A percentile compares a stretch with the other conserved stretches of the same genome.
These are phyloP conservation scores for Blastomyces percursus DNA, from an alignment of 2,329 filamentous ascomycete species.

Conservation along the genomic window DNA sequence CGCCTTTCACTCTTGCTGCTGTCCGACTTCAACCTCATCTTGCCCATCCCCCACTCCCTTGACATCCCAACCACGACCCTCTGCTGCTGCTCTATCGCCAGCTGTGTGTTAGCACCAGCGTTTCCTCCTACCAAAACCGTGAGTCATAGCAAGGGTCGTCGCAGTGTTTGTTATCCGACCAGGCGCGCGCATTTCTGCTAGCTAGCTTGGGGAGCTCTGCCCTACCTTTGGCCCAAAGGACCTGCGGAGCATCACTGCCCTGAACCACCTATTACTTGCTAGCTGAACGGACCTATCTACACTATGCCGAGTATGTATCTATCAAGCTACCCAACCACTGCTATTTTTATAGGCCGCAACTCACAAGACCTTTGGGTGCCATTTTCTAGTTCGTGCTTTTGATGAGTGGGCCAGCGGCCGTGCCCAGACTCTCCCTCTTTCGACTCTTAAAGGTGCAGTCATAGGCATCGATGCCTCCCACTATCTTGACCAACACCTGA, in stretches of 20 bases:
- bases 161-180: neutral
- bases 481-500: conserved; percentile 71
- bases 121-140: neutral
- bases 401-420: conserved; percentile 48
- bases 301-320: conserved; percentile 25
- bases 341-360: neutral
- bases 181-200: neutral
- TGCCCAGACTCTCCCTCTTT: conserved; percentile 49
- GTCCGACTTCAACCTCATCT: neutral
- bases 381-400: conserved; percentile 37
- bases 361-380: neutral
- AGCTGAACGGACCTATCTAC: neutral
- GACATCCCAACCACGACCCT: neutral
- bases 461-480: conserved; percentile 84
- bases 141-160: neutral
- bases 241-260: conserved; percentile 1
- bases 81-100: neutral
- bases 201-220: conserved; percentile 1
- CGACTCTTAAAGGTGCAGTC: conserved; percentile 60
- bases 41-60: neutral
- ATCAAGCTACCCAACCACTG: neutral
- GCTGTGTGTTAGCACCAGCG: neutral
- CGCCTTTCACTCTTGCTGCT: neutral
- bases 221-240: conserved; percentile 10
- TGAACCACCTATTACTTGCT: neutral